Conservation (phyloP, 768 basidiomycete species). For the Rhizopogon roseolus region DNA sequence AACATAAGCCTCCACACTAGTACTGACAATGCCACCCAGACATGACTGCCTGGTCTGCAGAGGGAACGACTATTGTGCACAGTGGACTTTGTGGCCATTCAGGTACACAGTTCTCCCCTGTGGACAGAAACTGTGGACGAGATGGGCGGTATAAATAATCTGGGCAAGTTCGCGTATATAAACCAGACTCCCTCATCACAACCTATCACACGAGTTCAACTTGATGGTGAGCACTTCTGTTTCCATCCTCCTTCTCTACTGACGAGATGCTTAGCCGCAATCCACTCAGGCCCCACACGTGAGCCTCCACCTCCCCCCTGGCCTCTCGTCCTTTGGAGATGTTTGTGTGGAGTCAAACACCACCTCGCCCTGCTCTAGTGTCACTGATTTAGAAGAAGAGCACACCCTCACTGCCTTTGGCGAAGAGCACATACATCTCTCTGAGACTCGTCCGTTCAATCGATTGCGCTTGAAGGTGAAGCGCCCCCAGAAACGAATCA, state of each 20-base stretch:
- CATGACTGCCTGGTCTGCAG: background rate
- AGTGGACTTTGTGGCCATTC: background rate
- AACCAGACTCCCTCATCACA: no score
- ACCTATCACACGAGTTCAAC: no score
- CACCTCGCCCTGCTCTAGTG: background rate
- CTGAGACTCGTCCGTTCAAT: background rate
- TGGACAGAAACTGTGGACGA: background rate
- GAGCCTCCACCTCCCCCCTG: background rate
- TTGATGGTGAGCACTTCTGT: background rate
- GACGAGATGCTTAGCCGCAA: background rate
- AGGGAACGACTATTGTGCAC: background rate
- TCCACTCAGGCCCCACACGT: background rate
- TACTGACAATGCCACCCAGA: no score
- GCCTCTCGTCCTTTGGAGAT: background rate
- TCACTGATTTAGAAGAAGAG: conserved; percentile 24
- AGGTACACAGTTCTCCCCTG: background rate
- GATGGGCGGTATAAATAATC: background rate
- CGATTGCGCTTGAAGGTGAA: conserved; percentile 21
- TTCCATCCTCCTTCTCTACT: background rate
- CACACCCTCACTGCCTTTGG: conserved; percentile 40
- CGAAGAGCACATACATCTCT: conserved; percentile 31
- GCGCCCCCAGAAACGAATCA: conserved; percentile 14
- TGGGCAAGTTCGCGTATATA: no score
- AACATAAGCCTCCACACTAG: no score
- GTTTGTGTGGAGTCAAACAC: background rate